Evolutionary conservation across 176 grass and related monocot species (phyloP).

Genomic region (Rhynchospora pubera): DNA sequence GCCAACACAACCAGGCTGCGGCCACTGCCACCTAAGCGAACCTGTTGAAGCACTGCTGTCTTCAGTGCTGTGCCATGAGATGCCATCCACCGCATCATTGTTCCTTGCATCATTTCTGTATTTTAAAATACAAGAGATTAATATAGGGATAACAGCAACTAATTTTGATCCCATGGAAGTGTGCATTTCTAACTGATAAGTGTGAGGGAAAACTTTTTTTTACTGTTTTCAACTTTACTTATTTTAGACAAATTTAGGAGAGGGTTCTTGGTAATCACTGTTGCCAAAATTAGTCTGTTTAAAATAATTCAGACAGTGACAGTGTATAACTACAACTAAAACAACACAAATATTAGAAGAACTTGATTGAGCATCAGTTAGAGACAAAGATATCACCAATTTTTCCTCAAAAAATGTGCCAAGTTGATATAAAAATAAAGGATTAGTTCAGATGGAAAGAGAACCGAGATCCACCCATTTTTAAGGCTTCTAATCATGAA

Average conservation of each 20-base stretch:
- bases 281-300: not conserved
- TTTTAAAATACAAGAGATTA: not conserved
- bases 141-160: not conserved
- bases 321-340: not conserved
- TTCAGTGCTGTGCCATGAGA: constrained; percentile 17
- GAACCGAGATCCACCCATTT: not conserved
- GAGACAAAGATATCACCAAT: not conserved
- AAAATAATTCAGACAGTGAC: not conserved
- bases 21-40: not conserved
- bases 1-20: not conserved
- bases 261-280: not conserved
- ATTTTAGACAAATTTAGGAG: not conserved
- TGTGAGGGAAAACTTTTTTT: not conserved
- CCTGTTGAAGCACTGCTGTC: constrained; percentile 11
- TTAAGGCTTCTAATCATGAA: not conserved
- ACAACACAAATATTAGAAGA: not conserved
- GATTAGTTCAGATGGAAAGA: not conserved
- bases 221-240: not conserved
- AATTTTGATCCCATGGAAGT: not conserved
- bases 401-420: not conserved
- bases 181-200: not conserved
- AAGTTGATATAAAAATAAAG: not conserved
- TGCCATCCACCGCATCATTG: constrained; percentile 12
- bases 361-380: not conserved
- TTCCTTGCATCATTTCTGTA: constrained; percentile 20